A percentile compares a stretch with the other conserved stretches of the same genome.
phyloP scores from a whole-genome alignment of 352 stramenopile species.

The Aphanomyces cochlioides region DNA sequence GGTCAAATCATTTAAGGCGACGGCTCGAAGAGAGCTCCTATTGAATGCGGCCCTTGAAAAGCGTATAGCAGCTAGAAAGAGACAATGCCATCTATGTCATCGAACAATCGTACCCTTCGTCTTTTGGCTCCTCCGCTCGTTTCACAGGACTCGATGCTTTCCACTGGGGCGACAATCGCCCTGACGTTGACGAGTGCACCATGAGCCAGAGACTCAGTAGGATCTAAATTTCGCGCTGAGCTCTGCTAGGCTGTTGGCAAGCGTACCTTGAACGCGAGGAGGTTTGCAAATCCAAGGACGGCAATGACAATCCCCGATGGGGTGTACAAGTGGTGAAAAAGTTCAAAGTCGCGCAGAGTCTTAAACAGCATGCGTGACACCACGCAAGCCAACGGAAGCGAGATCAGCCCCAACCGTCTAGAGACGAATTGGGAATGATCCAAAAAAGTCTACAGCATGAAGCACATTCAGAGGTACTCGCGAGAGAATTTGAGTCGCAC shows the following conservation, averaged over 20 bases:
- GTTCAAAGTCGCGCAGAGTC: slow-evolving; percentile 36
- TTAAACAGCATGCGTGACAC: slow-evolving; percentile 80
- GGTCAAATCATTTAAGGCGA: slow-evolving; percentile 55
- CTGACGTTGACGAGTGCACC: slow-evolving; percentile 22
- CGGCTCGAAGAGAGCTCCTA: not conserved
- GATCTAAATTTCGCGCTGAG: not conserved
- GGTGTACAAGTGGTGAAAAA: slow-evolving; percentile 7
- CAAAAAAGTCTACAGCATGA: slow-evolving; percentile 58
- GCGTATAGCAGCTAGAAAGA: not conserved
- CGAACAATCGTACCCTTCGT: not conserved
- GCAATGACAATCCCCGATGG: slow-evolving; percentile 46
- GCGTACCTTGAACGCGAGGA: slow-evolving; percentile 73
- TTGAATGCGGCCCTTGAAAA: slow-evolving; percentile 1
- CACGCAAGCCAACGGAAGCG: slow-evolving; percentile 93
- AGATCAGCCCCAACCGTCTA: slow-evolving; percentile 89
- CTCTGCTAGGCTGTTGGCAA: too few species aligned
- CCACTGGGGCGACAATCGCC: slow-evolving; percentile 10
- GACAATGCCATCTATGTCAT: not conserved
- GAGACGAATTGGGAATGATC: slow-evolving; percentile 94
- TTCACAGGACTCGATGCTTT: slow-evolving; percentile 16
- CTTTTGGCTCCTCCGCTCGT: not conserved
- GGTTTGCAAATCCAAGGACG: slow-evolving; percentile 63
- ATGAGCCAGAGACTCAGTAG: slow-evolving; percentile 29
- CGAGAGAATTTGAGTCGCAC: slow-evolving; percentile 27
- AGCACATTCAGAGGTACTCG: not conserved